These are phyloP conservation scores for Rhizophagus clarus DNA, from an alignment of 192 early-diverging fungal species.

Conservation along the genomic window DNA sequence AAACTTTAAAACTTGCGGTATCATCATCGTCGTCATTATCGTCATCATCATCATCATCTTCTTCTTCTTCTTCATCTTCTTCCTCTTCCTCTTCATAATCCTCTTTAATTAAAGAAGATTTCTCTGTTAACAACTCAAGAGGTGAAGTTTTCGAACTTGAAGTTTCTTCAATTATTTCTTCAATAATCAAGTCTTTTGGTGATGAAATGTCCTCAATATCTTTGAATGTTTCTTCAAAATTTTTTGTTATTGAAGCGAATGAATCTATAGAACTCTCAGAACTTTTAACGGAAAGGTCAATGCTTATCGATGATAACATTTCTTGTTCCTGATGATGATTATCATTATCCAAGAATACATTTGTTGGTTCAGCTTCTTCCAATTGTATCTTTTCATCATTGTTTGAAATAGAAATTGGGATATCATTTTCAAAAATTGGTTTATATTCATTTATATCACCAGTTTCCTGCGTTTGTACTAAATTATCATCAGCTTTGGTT, in stretches of 20 bases:
- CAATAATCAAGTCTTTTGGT: no score
- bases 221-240: background rate
- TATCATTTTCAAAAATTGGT: slow-evolving; percentile 11
- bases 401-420: background rate
- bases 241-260: background rate
- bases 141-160: background rate
- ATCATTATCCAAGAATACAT: background rate
- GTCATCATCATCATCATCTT: background rate
- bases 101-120: background rate
- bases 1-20: background rate
- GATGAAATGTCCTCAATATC: background rate
- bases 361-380: background rate
- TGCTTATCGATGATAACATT: slow-evolving; percentile 27
- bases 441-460: background rate
- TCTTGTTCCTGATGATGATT: slow-evolving; percentile 27
- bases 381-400: background rate
- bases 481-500: background rate
- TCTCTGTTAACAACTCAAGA: background rate
- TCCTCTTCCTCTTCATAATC: background rate
- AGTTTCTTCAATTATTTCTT: background rate
- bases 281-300: background rate
- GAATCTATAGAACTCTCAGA: background rate
- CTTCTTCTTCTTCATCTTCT: background rate
- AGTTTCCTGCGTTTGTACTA: background rate
- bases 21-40: background rate